Percentiles rank a stretch among this genome's conserved stretches.
These are phyloP conservation scores for Sclerotinia glacialis DNA, from an alignment of 2,329 filamentous ascomycete species.

Conservation along the genomic window DNA sequence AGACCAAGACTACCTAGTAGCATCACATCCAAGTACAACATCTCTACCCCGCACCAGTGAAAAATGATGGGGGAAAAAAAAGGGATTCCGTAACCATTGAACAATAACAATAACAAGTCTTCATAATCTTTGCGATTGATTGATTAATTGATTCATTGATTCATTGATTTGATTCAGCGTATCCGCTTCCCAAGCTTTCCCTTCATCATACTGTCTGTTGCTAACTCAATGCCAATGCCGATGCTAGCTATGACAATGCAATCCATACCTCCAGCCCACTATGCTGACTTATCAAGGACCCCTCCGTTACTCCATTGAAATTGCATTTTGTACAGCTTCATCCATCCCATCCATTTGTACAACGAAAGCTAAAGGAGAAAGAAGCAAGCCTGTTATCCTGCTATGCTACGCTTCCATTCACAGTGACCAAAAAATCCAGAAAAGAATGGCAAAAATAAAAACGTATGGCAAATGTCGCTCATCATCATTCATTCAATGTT, in stretches of 20 bases:
- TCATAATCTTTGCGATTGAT: background rate
- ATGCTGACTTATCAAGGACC: background rate
- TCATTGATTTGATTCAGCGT: background rate
- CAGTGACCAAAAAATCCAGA: background rate
- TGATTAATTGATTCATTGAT: background rate
- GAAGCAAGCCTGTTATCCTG: background rate
- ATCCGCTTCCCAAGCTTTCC: no score
- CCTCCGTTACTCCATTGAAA: background rate
- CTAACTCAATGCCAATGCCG: background rate
- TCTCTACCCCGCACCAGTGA: no score
- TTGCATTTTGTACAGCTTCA: background rate
- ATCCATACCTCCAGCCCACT: background rate
- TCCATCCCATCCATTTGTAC: conserved; percentile 1
- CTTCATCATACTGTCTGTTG: background rate
- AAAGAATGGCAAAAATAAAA: background rate
- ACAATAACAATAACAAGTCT: no score
- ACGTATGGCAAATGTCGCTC: background rate
- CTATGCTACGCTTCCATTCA: conserved; percentile 2
- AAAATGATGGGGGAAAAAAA: no score
- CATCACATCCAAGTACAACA: no score
- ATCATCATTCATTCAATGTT: conserved; percentile 18
- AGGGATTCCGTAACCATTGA: no score
- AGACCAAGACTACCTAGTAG: no score
- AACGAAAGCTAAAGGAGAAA: background rate
- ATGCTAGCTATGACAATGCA: background rate